Percentiles rank a stretch among this genome's conserved stretches.
phyloP scores from a whole-genome alignment of 768 basidiomycete genomes.

The Daedaleopsis nitida region DNA sequence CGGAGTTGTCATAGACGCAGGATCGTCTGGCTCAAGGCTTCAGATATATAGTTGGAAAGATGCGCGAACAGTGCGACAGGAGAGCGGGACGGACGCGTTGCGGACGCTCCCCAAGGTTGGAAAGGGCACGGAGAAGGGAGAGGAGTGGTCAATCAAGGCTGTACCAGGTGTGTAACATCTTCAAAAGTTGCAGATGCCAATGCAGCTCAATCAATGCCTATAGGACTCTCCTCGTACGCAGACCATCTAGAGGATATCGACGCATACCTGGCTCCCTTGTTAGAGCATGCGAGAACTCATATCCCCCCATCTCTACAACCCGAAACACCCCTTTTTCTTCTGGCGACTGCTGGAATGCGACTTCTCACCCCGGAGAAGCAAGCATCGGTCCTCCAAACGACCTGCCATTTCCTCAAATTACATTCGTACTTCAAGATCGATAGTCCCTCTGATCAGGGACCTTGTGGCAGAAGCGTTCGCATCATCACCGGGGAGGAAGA shows the following conservation, averaged over 20 bases:
- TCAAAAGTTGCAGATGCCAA: not conserved
- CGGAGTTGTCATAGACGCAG: slow-evolving; percentile 97
- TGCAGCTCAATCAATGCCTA: not conserved
- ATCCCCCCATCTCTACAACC: slow-evolving; percentile 86
- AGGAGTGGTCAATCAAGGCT: slow-evolving; percentile 88
- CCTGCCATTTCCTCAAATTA: slow-evolving; percentile 73
- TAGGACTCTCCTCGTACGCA: slow-evolving; percentile 87
- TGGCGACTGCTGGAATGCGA: slow-evolving; percentile 98
- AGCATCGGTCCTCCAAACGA: slow-evolving; percentile 66
- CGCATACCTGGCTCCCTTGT: slow-evolving; percentile 77
- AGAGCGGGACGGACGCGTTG: slow-evolving; percentile 50
- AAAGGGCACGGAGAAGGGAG: slow-evolving; percentile 81
- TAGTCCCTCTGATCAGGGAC: slow-evolving; percentile 61
- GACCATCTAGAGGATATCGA: slow-evolving; percentile 70
- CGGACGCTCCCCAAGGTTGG: slow-evolving; percentile 80
- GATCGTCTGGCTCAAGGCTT: slow-evolving; percentile 93
- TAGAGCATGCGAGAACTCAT: slow-evolving; percentile 77
- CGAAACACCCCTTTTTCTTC: slow-evolving; percentile 88
- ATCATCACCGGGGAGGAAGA: slow-evolving; percentile 99
- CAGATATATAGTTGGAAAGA: slow-evolving; percentile 98
- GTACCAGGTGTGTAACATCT: slow-evolving; percentile 76
- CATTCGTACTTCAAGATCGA: slow-evolving; percentile 84
- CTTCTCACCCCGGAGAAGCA: slow-evolving; percentile 72
- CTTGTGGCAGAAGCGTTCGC: slow-evolving; percentile 89
- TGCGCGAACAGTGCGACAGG: slow-evolving; percentile 60